phyloP scores from a whole-genome alignment of 495 filamentous ascomycete genomes.

The Podospora fimiseda region DNA sequence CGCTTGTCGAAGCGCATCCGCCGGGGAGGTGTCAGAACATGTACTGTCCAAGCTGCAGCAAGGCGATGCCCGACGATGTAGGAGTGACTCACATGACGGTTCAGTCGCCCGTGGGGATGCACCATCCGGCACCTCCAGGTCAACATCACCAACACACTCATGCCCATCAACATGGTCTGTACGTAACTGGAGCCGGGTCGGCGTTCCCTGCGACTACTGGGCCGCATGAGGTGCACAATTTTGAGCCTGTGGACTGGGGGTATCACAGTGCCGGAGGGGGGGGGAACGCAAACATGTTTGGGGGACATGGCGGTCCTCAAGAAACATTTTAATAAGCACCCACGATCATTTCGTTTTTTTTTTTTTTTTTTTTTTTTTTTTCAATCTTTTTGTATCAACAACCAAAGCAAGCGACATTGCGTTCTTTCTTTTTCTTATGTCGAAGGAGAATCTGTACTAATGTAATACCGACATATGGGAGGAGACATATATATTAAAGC shows the following conservation, averaged over 20 bases:
- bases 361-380: background rate
- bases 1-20: constrained; percentile 25
- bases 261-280: constrained; percentile 7
- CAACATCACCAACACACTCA: constrained; percentile 9
- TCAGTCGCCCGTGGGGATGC: constrained; percentile 13
- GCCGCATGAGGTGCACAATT: constrained; percentile 6
- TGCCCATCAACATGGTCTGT: background rate
- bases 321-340: constrained; percentile 12
- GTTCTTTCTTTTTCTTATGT: background rate
- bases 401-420: background rate
- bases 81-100: background rate
- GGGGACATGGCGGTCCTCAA: constrained; percentile 15
- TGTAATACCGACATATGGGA: constrained; percentile 10
- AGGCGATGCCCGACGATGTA: constrained; percentile 12
- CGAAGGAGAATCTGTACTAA: constrained; percentile 9
- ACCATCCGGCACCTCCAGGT: constrained; percentile 1
- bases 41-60: constrained; percentile 25
- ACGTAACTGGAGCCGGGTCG: background rate
- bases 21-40: constrained; percentile 18
- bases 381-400: too few species aligned
- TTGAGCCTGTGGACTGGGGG: constrained; percentile 11
- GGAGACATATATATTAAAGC: background rate
- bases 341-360: background rate
- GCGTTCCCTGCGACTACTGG: constrained; percentile 7
- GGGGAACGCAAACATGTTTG: constrained; percentile 13